Evolutionary conservation across 1,284 basidiomycete genomes (phyloP).

Genomic region (Trametes versicolor): DNA sequence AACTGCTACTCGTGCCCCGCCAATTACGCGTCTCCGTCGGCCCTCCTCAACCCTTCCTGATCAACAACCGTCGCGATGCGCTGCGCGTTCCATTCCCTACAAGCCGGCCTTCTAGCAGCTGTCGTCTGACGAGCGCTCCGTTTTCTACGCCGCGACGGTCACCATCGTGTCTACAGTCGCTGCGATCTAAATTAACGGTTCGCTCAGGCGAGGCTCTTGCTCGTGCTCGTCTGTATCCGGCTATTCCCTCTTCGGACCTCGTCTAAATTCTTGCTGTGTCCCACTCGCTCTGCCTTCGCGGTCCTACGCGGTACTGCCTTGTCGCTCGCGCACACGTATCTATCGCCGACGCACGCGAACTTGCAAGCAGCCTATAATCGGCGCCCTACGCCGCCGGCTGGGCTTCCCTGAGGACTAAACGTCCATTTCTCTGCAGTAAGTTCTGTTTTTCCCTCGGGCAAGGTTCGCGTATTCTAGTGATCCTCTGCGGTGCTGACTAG

Average conservation of each 20-base stretch:
- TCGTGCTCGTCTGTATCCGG: slow-evolving; percentile 35
- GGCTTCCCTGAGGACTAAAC: not conserved
- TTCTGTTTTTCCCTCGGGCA: not conserved
- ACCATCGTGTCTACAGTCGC: slow-evolving; percentile 35
- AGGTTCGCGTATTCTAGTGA: not conserved
- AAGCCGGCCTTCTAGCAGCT: slow-evolving; percentile 33
- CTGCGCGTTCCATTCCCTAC: too few species aligned
- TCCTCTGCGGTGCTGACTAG: not conserved
- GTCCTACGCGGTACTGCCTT: not conserved
- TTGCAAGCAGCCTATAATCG: slow-evolving; percentile 23
- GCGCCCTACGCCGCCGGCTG: slow-evolving; percentile 1
- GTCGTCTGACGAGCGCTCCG: slow-evolving; percentile 30
- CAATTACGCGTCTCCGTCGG: too few species aligned
- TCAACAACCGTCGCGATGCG: too few species aligned
- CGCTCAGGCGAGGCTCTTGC: slow-evolving; percentile 29
- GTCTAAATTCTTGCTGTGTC: slow-evolving; percentile 8
- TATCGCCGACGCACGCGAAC: slow-evolving; percentile 10
- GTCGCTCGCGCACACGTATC: too few species aligned
- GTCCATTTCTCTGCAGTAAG: not conserved
- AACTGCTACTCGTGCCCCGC: too few species aligned
- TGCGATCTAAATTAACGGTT: slow-evolving; percentile 28
- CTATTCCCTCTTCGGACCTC: not conserved
- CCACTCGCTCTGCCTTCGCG: not conserved
- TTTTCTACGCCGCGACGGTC: slow-evolving; percentile 31
- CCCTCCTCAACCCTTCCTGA: too few species aligned